Base-by-base conservation (phyloP, 106 monocot species). In the Platanthera guangdongensis region DNA sequence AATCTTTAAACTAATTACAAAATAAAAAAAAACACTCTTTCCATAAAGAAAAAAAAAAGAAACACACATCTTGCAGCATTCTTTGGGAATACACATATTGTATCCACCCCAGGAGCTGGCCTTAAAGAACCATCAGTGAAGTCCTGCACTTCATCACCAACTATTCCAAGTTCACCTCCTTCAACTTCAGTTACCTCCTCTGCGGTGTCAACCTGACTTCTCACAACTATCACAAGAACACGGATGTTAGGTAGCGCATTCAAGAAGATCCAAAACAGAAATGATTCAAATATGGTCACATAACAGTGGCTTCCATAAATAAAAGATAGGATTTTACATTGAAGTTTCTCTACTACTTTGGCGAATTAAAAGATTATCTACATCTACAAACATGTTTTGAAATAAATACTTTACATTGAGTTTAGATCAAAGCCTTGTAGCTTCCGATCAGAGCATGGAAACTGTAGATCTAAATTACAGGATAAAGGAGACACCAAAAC, bases 21-120 rank as follows among this genome's bases (percentile, higher is more conserved):
- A 65, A 63, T 73, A n/a, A 15, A 55, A 7, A 46, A 76, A 18
- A 53, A 18, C 22, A 52, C 10, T 51, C n/a, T 64, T 3, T 67
- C 18, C 2, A 18, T 39, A 21, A 73, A 12, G 25, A n/a, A 11
- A 62, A 22, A 47, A 4, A 21, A 45, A 47, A 4, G 16, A 45
- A 46, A 73, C 88, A 79, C 81, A 99, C 99, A 72, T 83, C 84
- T 83, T 45, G 79, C 82, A 53, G 92, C 10, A 75, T 99, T 99
- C 69, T 94, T 92, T 22, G 99, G 99, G 28, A 99, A 99, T n/a
- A 99, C 83, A 77, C 73, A 90, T 50, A 90, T 54, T 46, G 99
- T 92, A 53, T 90, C 84, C 22, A 99, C 85, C 70, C 94, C 94
- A 81, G 88, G 83, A 80, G 99, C 99, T 73, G 99, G 77, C 76